phyloP scores from a whole-genome alignment of 2,329 filamentous ascomycete species.

The Hypomyces rosellus region DNA sequence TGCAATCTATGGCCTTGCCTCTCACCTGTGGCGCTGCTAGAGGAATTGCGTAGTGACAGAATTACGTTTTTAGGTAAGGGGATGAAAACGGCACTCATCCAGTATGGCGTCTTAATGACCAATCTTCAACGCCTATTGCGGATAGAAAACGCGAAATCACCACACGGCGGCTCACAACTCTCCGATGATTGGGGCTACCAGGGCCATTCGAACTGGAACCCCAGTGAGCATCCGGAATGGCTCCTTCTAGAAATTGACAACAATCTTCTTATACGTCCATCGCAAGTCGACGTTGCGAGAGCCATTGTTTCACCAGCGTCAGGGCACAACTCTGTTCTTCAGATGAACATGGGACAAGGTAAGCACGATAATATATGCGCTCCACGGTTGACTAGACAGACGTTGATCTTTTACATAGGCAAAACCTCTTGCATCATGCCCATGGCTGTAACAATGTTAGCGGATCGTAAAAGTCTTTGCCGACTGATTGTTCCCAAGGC shows the following conservation, averaged over 20 bases:
- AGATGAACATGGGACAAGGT: conserved; percentile 62
- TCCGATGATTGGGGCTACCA: too few species aligned
- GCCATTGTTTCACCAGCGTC: conserved; percentile 52
- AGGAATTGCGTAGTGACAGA: conserved; percentile 32
- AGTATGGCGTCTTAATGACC: conserved; percentile 38
- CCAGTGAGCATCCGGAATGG: conserved; percentile 51
- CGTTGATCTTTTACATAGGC: conserved; percentile 25
- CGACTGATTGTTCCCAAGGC: conserved; percentile 52
- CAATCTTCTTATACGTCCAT: conserved; percentile 53
- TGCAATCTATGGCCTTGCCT: too few species aligned
- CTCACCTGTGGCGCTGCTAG: conserved; percentile 44
- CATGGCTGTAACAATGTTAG: conserved; percentile 40
- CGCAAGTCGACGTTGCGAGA: conserved; percentile 55
- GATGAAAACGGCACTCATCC: conserved; percentile 34
- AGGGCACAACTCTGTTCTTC: conserved; percentile 51
- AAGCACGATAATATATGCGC: conserved; percentile 2
- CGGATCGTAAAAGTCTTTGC: conserved; percentile 38
- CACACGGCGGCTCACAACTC: too few species aligned
- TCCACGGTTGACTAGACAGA: too few species aligned
- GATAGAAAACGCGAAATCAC: too few species aligned
- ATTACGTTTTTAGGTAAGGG: conserved; percentile 22
- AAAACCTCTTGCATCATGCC: conserved; percentile 53
- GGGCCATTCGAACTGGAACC: conserved; percentile 49
- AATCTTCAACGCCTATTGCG: conserved; percentile 1
- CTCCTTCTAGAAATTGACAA: conserved; percentile 60